These are phyloP conservation scores for Myxozyma neotropica DNA, from an alignment of 805 yeast species.

Conservation along the genomic window DNA sequence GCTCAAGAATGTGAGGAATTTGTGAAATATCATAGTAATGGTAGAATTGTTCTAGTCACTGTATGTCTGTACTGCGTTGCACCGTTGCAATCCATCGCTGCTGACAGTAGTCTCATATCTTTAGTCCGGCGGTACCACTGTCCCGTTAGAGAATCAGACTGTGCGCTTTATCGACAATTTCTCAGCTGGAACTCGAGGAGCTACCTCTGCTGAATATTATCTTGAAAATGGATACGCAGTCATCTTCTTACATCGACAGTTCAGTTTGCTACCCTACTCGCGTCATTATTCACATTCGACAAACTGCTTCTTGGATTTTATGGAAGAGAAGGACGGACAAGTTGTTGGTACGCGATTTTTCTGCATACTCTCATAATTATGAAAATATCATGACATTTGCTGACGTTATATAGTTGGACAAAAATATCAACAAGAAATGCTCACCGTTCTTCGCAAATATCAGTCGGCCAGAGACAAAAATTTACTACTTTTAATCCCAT, in stretches of 20 bases:
- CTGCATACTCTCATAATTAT: background rate
- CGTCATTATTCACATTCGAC: slow-evolving; percentile 82
- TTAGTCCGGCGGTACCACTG: slow-evolving; percentile 96
- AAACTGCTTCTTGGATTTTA: slow-evolving; percentile 80
- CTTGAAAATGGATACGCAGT: slow-evolving; percentile 87
- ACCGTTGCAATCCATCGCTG: too few species aligned
- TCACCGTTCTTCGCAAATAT: slow-evolving; percentile 57
- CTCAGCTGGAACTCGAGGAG: slow-evolving; percentile 97
- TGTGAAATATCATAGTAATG: slow-evolving; percentile 54
- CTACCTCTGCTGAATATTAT: slow-evolving; percentile 91
- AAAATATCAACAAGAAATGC: slow-evolving; percentile 63
- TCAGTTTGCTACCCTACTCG: slow-evolving; percentile 88
- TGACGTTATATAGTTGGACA: slow-evolving; percentile 49
- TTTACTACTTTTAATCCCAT: slow-evolving; percentile 72
- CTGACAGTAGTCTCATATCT: too few species aligned
- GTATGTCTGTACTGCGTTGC: slow-evolving; percentile 19
- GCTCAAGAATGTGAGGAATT: slow-evolving; percentile 61
- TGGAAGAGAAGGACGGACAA: slow-evolving; percentile 56
- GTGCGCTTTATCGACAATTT: slow-evolving; percentile 96
- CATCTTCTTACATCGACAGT: slow-evolving; percentile 88
- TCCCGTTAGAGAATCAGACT: slow-evolving; percentile 94
- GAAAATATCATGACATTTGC: background rate
- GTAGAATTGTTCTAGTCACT: slow-evolving; percentile 77
- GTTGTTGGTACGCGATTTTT: slow-evolving; percentile 48
- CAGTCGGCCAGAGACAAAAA: slow-evolving; percentile 52